Evolutionary conservation across 2,329 filamentous ascomycete genomes (phyloP).

Genomic region (Arthrobotrys musiformis): DNA sequence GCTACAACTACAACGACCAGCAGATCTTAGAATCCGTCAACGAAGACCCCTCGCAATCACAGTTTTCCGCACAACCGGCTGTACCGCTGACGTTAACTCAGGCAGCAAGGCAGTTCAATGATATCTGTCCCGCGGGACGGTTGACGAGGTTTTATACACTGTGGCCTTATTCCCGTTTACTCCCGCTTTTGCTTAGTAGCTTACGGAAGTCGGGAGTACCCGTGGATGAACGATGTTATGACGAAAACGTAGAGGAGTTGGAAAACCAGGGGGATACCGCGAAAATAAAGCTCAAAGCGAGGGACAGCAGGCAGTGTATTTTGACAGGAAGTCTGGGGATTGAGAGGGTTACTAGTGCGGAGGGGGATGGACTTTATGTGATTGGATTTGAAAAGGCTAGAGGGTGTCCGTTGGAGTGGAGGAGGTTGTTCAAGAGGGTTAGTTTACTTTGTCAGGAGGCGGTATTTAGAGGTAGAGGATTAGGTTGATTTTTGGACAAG

Average conservation of each 20-base stretch:
- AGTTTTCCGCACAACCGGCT: constrained; percentile 82
- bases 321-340: constrained; percentile 80
- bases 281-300: constrained; percentile 74
- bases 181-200: constrained; percentile 82
- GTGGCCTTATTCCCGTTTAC: constrained; percentile 77
- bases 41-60: constrained; percentile 67
- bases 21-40: constrained; percentile 45
- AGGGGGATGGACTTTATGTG: constrained; percentile 75
- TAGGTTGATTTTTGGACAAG: constrained; percentile 58
- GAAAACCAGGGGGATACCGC: constrained; percentile 62
- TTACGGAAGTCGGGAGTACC: constrained; percentile 85
- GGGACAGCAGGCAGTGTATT: constrained; percentile 77
- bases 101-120: constrained; percentile 84
- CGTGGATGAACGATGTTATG: constrained; percentile 58
- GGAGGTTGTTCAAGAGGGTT: constrained; percentile 96
- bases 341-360: constrained; percentile 71
- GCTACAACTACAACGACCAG: constrained; percentile 55
- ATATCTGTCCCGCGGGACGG: constrained; percentile 87
- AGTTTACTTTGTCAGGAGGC: constrained; percentile 86
- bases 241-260: constrained; percentile 31
- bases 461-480: constrained; percentile 72
- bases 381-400: constrained; percentile 93
- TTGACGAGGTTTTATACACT: constrained; percentile 93
- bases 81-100: constrained; percentile 89
- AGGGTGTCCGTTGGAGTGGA: constrained; percentile 96